These are phyloP conservation scores for Phytophthora capsici DNA, from an alignment of 352 stramenopile genomes.

Conservation along the genomic window DNA sequence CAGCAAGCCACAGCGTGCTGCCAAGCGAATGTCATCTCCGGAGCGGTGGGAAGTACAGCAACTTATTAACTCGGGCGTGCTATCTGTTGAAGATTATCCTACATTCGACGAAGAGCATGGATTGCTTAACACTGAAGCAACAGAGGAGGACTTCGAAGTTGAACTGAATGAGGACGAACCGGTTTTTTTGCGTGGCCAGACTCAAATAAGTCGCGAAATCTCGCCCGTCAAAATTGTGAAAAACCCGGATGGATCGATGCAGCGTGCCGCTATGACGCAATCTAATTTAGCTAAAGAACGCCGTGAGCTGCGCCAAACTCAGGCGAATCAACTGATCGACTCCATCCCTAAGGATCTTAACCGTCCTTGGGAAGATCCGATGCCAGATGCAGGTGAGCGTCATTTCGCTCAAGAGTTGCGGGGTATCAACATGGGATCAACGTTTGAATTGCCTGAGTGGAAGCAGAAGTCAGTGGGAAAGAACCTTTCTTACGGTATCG, in stretches of 20 bases:
- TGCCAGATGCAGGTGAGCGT: constrained; percentile 96
- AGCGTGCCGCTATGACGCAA: constrained; percentile 97
- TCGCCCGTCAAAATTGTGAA: constrained; percentile 98
- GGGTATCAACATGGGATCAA: constrained; percentile 91
- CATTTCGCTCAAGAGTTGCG: constrained; percentile 98
- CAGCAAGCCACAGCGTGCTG: constrained; percentile 69
- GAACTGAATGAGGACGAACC: constrained; percentile 98
- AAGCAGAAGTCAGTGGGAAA: constrained; percentile 98
- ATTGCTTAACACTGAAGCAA: constrained; percentile 81
- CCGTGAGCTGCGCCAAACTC: constrained; percentile 95
- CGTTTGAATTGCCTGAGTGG: constrained; percentile 96
- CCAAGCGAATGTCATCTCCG: constrained; percentile 94
- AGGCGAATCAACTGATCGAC: constrained; percentile 97
- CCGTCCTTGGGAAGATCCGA: constrained; percentile 98
- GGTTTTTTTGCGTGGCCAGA: constrained; percentile 97
- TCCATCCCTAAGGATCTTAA: constrained; percentile 99
- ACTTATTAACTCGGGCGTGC: constrained; percentile 97
- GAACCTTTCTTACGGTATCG: constrained; percentile 96
- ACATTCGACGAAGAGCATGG: constrained; percentile 96
- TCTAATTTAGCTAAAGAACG: constrained; percentile 97
- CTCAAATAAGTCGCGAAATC: constrained; percentile 89
- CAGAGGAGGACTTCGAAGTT: constrained; percentile 92
- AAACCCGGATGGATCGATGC: constrained; percentile 98
- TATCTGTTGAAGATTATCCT: constrained; percentile 98
- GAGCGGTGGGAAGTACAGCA: constrained; percentile 98